These are phyloP conservation scores for Suillus spraguei DNA, from an alignment of 768 basidiomycete genomes.

Conservation along the genomic window DNA sequence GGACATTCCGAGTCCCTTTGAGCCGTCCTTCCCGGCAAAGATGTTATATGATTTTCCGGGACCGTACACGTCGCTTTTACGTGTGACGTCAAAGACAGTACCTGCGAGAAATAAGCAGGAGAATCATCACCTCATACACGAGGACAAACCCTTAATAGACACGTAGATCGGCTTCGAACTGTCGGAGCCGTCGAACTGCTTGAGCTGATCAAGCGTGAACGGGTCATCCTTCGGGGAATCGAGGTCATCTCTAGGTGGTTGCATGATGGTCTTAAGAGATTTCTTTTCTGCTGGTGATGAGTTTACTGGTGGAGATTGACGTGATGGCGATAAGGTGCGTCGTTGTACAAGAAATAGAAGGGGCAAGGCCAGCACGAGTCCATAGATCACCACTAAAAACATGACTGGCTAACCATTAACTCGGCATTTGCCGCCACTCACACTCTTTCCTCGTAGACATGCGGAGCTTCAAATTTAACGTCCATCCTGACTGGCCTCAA, in stretches of 20 bases:
- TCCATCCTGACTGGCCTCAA: neutral
- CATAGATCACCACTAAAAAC: slow-evolving; percentile 31
- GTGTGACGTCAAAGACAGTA: slow-evolving; percentile 87
- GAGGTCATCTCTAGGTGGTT: slow-evolving; percentile 60
- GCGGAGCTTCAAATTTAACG: neutral
- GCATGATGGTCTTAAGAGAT: slow-evolving; percentile 68
- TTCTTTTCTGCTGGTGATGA: slow-evolving; percentile 28
- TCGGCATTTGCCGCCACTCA: slow-evolving; percentile 9
- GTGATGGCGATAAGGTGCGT: slow-evolving; percentile 12
- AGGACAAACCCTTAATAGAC: slow-evolving; percentile 79
- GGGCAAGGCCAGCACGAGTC: slow-evolving; percentile 34
- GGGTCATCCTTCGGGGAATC: slow-evolving; percentile 77
- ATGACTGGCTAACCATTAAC: slow-evolving; percentile 15
- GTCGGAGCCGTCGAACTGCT: slow-evolving; percentile 69
- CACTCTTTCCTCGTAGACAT: neutral
- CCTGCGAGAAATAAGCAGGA: slow-evolving; percentile 44
- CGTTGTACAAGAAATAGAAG: slow-evolving; percentile 29
- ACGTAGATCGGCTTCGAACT: slow-evolving; percentile 78
- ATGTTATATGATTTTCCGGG: slow-evolving; percentile 75
- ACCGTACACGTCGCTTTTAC: slow-evolving; percentile 89
- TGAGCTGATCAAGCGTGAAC: slow-evolving; percentile 70
- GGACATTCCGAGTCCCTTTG: slow-evolving; percentile 85
- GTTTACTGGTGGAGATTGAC: slow-evolving; percentile 14
- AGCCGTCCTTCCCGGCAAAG: slow-evolving; percentile 95
- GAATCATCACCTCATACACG: slow-evolving; percentile 7